Conservation (phyloP, 192 early-diverging fungal genomes). For the Backusella circina region DNA sequence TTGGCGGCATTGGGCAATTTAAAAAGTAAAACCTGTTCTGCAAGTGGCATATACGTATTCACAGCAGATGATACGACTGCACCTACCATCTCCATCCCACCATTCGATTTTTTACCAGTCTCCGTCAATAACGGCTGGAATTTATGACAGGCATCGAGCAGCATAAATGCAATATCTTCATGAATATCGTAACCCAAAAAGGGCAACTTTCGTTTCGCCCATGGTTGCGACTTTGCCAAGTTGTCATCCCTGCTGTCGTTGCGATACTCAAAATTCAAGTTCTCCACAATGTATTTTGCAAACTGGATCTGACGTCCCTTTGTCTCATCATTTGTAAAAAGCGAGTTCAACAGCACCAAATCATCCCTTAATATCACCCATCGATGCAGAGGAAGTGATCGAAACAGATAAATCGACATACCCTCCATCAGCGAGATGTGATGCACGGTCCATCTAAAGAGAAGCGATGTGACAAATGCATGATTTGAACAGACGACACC, state of each 20-base stretch:
- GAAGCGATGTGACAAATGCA: constrained; percentile 31
- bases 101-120: background rate
- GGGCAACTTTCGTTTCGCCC: constrained; percentile 7
- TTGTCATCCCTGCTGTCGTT: background rate
- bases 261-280: constrained; percentile 23
- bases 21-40: background rate
- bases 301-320: constrained; percentile 13
- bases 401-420: constrained; percentile 46
- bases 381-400: constrained; percentile 34
- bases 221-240: constrained; percentile 17
- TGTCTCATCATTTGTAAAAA: constrained; percentile 8
- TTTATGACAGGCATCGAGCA: constrained; percentile 26
- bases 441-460: constrained; percentile 35
- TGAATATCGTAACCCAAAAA: constrained; percentile 25
- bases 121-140: constrained; percentile 20
- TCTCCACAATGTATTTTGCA: constrained; percentile 24
- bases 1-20: background rate
- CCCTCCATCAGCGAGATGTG: constrained; percentile 37
- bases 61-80: background rate
- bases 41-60: background rate
- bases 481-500: constrained; percentile 33
- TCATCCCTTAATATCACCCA: constrained; percentile 39
- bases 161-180: constrained; percentile 32
- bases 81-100: background rate
- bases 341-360: constrained; percentile 24